A percentile compares a stretch with the other conserved stretches of the same genome.
These are phyloP conservation scores for Phialemonium atrogriseum DNA, from an alignment of 2,329 filamentous ascomycete genomes.

Conservation along the genomic window DNA sequence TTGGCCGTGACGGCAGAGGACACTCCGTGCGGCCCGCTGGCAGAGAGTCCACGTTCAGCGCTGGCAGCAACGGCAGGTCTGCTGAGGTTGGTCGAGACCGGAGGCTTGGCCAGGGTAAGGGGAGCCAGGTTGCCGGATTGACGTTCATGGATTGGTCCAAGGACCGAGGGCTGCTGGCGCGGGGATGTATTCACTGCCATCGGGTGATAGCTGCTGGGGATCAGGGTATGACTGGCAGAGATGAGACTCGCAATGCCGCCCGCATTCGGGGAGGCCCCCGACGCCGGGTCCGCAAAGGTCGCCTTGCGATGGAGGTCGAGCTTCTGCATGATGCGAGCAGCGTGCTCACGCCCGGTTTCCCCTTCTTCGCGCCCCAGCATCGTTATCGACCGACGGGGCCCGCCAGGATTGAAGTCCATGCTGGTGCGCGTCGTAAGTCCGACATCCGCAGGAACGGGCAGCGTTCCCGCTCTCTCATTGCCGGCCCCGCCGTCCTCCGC, in stretches of 20 bases:
- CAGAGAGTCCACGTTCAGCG: constrained; percentile 61
- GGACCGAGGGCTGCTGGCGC: constrained; percentile 8
- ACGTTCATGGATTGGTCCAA: constrained; percentile 33
- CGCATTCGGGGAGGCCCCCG: constrained; percentile 30
- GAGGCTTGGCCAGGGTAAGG: constrained; percentile 72
- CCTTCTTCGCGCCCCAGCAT: constrained; percentile 54
- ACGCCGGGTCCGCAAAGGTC: constrained; percentile 34
- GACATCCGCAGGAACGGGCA: constrained; percentile 57
- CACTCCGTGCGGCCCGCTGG: constrained; percentile 56
- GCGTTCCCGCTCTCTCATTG: constrained; percentile 54
- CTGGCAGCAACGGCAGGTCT: constrained; percentile 75
- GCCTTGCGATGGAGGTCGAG: constrained; percentile 81
- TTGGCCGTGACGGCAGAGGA: constrained; percentile 86
- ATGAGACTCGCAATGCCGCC: constrained; percentile 78
- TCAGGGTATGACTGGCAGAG: constrained; percentile 70
- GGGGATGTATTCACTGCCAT: constrained; percentile 5
- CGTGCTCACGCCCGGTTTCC: constrained; percentile 71
- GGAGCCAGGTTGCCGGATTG: constrained; percentile 65
- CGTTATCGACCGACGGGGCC: constrained; percentile 48
- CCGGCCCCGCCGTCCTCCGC: constrained; percentile 23
- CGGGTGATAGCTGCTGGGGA: constrained; percentile 45
- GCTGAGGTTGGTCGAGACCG: constrained; percentile 77
- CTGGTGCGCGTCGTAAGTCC: constrained; percentile 53
- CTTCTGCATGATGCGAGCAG: constrained; percentile 84
- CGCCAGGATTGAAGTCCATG: constrained; percentile 52